Evolutionary conservation across 345 rosid genomes (phyloP), one percentile per base, ranked within the genome.

Genomic region (Populus euphratica): DNA sequence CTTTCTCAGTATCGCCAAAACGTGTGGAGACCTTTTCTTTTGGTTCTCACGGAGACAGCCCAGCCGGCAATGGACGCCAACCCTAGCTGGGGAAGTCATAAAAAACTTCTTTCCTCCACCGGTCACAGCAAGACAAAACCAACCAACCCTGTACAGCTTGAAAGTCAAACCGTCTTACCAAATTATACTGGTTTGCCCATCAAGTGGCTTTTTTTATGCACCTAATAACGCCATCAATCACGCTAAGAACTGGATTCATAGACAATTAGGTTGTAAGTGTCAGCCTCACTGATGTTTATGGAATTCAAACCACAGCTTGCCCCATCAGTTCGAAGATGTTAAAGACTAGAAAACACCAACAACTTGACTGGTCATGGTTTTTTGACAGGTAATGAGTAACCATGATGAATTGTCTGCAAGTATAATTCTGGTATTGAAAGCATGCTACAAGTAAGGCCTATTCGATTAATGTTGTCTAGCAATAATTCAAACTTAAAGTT

Each of bases 181-280:
- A 75, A 65, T 70, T 1, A 43, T 5, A 27, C 18, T 41, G 17
- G 35, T 25, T 63, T 62, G 21, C 7, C 5, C 36, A 72, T 75
- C 73, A 38, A 79, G 31, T 62, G 76, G 66, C 80, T 52, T 68
- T 56, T 54, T 54, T 74, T 23, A 43, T 56, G 86, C 82, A 79
- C 39, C 76, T 75, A 84, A 79, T 81, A 78, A 49, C 80, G 89
- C 91, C 91, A 64, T 36, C 44, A 86, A 79, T 89, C 86, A 73
- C 89, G 91, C 86, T 70, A 35, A 2, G 5, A 73, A 52, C 66
- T n/a, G 23, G 33, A 35, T 49, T 61, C 64, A 16, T 43, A 70
- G 49, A 62, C 41, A 14, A 9, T 2, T 27, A 61, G 1, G 13
- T 27, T 6, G 41, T 1, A 21, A 2, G 27, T 44, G 77, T 71